Base-by-base conservation (phyloP, 208 protist species). In the Acanthamoeba healyi region DNA sequence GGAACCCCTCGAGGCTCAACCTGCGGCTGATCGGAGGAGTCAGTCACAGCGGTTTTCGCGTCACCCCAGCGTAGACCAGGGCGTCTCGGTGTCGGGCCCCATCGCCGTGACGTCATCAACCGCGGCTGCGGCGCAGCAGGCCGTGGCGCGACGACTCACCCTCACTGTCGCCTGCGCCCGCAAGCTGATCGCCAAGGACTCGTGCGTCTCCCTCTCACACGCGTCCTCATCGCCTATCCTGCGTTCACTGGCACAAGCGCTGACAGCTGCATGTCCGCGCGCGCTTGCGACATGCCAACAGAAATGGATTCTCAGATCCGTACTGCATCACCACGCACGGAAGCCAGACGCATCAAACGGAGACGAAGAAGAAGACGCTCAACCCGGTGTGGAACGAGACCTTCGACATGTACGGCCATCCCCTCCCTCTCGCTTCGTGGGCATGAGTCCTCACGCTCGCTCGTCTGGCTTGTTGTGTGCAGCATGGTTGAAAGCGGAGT, bases 311-410 rank as follows among this genome's bases (percentile, higher is more conserved):
- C 63, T 24, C 12, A 15, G 63, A 70, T 12, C 63, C 63, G 9
- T 70, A 70, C 12, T 10, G 9, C 26, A 17, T 70, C 0, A 17
- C 38, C 9, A 70, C 63, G 29, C 63, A 70, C 29, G 63, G 63
- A 12, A 38, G 63, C 14, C 63, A 70, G 63, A 38, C 63, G 29
- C 26, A 38, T 29, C 26, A 70, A 29, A 70, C 63, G 10, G 63
- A 70, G 63, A 70, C 32, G 14, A 70, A 70, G 63, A 70, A 70
- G 63, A 70, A 40, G 63, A 70, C 63, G 29, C 63, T 70, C 32
- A 38, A 70, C 22, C 63, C 63, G 3, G 63, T 17, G 29, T 70
- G 63, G 63, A 70, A 70, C 63, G 63, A 70, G 63, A 70, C 63
- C 14, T 70, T 70, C 32, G 26, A 70, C 29, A 22, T 70, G 63